Base-by-base conservation (phyloP, 2,329 filamentous ascomycete genomes). In the Verticillium nonalfalfae region DNA sequence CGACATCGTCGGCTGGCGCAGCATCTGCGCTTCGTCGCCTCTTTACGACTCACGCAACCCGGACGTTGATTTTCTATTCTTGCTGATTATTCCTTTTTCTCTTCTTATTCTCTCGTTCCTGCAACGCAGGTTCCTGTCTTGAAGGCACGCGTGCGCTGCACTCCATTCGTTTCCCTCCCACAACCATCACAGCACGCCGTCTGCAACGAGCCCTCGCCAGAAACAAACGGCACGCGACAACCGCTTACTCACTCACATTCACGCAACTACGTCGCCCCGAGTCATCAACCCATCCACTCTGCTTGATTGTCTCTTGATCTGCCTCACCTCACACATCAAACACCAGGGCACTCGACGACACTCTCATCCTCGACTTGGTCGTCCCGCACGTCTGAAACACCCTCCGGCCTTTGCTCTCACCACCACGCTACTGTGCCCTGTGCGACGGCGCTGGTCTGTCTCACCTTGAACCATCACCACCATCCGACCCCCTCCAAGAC, bases 331-430 rank as follows among this genome's bases (percentile, higher is more conserved):
- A 63, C 61, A 65, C 66, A 58, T 57, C 60, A 52, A 34, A 57
- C 63, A 57, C 61, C 57, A 61, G 60, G 59, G 58, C 55, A 54
- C 55, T 59, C 45, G 57, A 35, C 26, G 58, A 50, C 63, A 59
- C 60, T 45, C 40, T 64, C 60, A 59, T 50, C 63, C 61, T 62
- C 62, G 63, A 68, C 69, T 64, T 66, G 64, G 61, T 62, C 60
- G 66, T 71, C 68, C 71, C 68, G 71, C 72, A 69, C 68, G 67
- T 66, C 73, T 79, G 77, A 78, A 79, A 79, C 77, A 68, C 68
- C 69, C 71, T 68, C 61, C 61, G 62, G 58, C 62, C 40, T 18
- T 21, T 50, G 18, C 61, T 64, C 59, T 60, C 55, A 52, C 62
- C 61, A 64, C 58, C 40, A 56, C 59, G 38, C 55, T 61, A 58